Conservation (phyloP, 441 rosid species). For the Gossypium trilobum region DNA sequence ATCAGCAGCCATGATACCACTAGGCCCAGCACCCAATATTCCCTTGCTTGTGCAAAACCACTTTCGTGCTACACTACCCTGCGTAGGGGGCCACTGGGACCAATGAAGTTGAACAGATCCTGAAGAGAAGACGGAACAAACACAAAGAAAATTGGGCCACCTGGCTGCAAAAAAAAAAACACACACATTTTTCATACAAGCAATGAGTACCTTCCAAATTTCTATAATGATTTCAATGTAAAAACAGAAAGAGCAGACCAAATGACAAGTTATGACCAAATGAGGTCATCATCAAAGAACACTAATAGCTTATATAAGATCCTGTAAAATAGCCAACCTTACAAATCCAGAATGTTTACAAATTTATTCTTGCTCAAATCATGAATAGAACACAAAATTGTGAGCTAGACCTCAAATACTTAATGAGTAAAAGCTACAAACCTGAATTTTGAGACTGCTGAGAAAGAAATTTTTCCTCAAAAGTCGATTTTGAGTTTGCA, state of each 20-base stretch:
- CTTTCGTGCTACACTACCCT: slow-evolving; percentile 50
- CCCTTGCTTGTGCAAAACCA: slow-evolving; percentile 98
- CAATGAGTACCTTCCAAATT: background rate
- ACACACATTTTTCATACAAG: background rate
- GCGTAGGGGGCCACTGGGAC: slow-evolving; percentile 94
- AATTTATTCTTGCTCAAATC: background rate
- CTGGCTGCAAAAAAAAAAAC: slow-evolving; percentile 58
- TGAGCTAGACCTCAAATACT: slow-evolving; percentile 1
- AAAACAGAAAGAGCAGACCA: slow-evolving; percentile 1
- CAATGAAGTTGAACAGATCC: slow-evolving; percentile 98
- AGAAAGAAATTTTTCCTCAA: slow-evolving; percentile 94
- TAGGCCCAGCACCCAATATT: slow-evolving; percentile 98
- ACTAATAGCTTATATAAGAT: background rate
- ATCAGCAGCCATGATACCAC: slow-evolving; percentile 99
- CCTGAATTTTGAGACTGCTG: slow-evolving; percentile 95
- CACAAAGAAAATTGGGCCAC: slow-evolving; percentile 98
- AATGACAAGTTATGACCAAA: background rate
- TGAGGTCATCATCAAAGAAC: background rate
- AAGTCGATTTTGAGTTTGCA: slow-evolving; percentile 57
- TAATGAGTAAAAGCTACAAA: slow-evolving; percentile 25
- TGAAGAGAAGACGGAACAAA: slow-evolving; percentile 94
- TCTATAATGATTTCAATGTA: background rate
- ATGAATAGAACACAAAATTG: slow-evolving; percentile 3
- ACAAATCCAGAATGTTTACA: slow-evolving; percentile 4
- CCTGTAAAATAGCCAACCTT: background rate